These are phyloP conservation scores for Colletotrichum sidae DNA, from an alignment of 2,329 filamentous ascomycete species.

Conservation along the genomic window DNA sequence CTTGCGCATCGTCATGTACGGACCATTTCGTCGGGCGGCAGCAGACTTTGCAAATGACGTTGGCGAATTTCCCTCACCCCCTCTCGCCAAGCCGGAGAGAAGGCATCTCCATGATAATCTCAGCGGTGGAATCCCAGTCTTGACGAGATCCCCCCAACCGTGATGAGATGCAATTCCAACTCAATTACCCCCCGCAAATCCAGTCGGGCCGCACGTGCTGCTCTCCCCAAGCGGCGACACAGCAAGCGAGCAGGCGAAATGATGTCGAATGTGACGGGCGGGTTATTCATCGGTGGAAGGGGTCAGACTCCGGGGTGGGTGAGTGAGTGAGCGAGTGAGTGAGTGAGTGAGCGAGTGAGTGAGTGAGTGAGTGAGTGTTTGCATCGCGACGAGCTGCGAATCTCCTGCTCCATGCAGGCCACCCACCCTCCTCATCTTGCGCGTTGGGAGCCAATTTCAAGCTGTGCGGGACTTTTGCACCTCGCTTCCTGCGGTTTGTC, in stretches of 20 bases:
- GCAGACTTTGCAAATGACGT: too few relatives aligned
- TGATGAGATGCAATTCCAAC: not conserved
- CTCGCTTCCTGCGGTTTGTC: not conserved
- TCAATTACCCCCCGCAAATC: not conserved
- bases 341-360: too few relatives aligned
- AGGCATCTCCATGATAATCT: too few relatives aligned
- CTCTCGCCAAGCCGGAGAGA: too few relatives aligned
- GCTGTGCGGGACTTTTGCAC: slow-evolving; percentile 9
- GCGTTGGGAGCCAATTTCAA: slow-evolving; percentile 11
- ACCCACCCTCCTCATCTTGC: not conserved
- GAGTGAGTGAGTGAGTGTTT: too few relatives aligned
- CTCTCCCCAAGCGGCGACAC: not conserved
- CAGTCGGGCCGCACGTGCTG: not conserved
- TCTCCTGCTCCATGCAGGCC: not conserved
- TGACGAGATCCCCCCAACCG: too few relatives aligned
- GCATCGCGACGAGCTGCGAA: not conserved
- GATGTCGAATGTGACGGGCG: slow-evolving; percentile 1
- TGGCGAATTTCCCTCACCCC: too few relatives aligned
- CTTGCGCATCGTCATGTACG: too few relatives aligned
- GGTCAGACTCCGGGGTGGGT: too few relatives aligned
- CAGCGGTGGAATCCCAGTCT: too few relatives aligned
- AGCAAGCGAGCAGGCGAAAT: slow-evolving; percentile 6
- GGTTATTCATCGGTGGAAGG: not conserved
- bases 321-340: too few relatives aligned
- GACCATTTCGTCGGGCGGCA: too few relatives aligned